Evolutionary conservation across 1,139 yeast genomes (phyloP).

Genomic region (Hemisphaericaspora subhashii): DNA sequence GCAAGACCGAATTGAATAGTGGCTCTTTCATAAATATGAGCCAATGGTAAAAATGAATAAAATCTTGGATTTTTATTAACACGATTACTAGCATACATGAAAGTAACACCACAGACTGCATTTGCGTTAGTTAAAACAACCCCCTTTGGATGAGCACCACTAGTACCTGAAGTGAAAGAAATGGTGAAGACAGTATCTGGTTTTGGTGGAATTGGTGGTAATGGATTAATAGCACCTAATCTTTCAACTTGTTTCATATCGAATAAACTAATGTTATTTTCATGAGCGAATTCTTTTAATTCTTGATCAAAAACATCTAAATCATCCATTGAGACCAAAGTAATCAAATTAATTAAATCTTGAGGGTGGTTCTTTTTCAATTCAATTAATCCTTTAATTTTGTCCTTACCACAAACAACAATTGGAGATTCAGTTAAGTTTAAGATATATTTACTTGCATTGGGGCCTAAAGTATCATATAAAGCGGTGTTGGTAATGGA

Average conservation of each 20-base stretch:
- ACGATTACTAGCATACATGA: constrained; percentile 20
- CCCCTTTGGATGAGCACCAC: constrained; percentile 70
- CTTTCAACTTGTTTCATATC: constrained; percentile 45
- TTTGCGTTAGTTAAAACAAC: constrained; percentile 60
- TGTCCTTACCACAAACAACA: constrained; percentile 35
- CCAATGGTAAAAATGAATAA: constrained; percentile 32
- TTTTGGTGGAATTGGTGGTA: constrained; percentile 48
- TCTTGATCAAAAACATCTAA: constrained; percentile 25
- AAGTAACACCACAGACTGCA: constrained; percentile 51
- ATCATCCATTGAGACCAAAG: constrained; percentile 43
- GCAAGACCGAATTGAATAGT: constrained; percentile 24
- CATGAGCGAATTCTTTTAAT: constrained; percentile 23
- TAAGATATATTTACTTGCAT: constrained; percentile 36
- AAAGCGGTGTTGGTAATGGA: constrained; percentile 40
- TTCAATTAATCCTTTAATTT: constrained; percentile 26
- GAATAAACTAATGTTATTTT: constrained; percentile 31
- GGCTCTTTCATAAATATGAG: constrained; percentile 65
- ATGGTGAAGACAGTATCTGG: constrained; percentile 61
- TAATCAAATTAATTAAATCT: constrained; percentile 29
- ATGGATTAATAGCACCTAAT: constrained; percentile 52
- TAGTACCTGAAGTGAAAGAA: constrained; percentile 78
- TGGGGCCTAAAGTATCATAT: constrained; percentile 43
- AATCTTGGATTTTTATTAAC: constrained; percentile 10
- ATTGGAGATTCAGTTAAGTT: constrained; percentile 36
- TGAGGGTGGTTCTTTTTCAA: constrained; percentile 26